These are phyloP conservation scores for Myriosclerotinia curreyana DNA, from an alignment of 2,329 filamentous ascomycete species.

Conservation along the genomic window DNA sequence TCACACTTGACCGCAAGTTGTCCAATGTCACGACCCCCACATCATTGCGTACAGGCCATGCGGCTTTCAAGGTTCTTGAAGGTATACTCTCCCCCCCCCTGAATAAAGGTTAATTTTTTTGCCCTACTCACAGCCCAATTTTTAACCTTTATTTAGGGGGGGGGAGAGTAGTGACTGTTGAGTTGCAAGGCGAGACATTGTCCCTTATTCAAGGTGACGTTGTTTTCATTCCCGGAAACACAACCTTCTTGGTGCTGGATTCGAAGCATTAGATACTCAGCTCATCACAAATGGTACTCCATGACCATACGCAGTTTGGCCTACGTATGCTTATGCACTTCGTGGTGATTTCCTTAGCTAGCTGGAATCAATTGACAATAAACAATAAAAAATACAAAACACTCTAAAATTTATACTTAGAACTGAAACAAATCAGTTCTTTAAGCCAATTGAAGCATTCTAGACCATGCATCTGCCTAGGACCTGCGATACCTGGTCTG, in stretches of 20 bases:
- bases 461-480: not conserved
- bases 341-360: not conserved
- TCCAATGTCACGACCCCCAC: slow-evolving; percentile 28
- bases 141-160: too few relatives aligned
- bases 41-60: slow-evolving; percentile 37
- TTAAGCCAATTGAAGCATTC: not conserved
- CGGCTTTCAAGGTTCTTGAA: slow-evolving; percentile 43
- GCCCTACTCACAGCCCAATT: too few relatives aligned
- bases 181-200: slow-evolving; percentile 39
- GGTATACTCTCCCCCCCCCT: too few relatives aligned
- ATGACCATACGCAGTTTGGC: slow-evolving; percentile 30
- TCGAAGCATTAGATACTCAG: slow-evolving; percentile 25
- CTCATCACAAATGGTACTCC: slow-evolving; percentile 25
- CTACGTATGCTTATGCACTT: slow-evolving; percentile 18
- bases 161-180: slow-evolving; percentile 39
- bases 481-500: too few relatives aligned
- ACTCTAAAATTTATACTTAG: not conserved
- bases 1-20: slow-evolving; percentile 40
- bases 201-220: slow-evolving; percentile 40
- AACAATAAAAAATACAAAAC: not conserved
- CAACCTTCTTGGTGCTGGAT: slow-evolving; percentile 33
- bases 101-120: too few relatives aligned
- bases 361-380: not conserved
- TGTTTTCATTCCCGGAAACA: slow-evolving; percentile 41
- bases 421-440: too few relatives aligned